Percentiles rank a stretch among this genome's conserved stretches.
These are phyloP conservation scores for Neurospora crassa DNA, from an alignment of 2,329 filamentous ascomycete species.

Conservation along the genomic window DNA sequence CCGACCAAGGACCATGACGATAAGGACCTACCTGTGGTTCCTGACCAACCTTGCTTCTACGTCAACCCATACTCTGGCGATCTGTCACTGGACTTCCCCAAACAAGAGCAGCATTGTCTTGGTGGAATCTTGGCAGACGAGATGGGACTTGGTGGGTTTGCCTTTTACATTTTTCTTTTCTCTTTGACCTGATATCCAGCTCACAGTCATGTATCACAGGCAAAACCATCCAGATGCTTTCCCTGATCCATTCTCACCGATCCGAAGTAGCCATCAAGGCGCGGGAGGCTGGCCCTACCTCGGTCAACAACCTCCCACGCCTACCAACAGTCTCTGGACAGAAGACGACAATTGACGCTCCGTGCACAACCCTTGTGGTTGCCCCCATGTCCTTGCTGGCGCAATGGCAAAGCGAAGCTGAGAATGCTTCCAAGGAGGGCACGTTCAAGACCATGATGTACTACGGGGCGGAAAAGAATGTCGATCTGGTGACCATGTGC, in stretches of 20 bases:
- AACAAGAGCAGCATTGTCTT: constrained; percentile 87
- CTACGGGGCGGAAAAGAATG: constrained; percentile 77
- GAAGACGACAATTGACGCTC: constrained; percentile 54
- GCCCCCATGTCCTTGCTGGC: constrained; percentile 94
- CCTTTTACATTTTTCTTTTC: not conserved
- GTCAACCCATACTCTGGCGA: constrained; percentile 97
- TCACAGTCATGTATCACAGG: constrained; percentile 24
- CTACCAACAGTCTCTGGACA: constrained; percentile 44
- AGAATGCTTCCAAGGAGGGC: constrained; percentile 78
- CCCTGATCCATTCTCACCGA: constrained; percentile 76
- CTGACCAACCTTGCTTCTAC: constrained; percentile 69
- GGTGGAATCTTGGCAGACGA: constrained; percentile 92
- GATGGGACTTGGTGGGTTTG: constrained; percentile 64
- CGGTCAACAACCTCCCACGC: constrained; percentile 52
- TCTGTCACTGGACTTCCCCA: constrained; percentile 80
- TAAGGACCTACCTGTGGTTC: constrained; percentile 56
- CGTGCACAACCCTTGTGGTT: constrained; percentile 87
- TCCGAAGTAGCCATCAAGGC: constrained; percentile 40
- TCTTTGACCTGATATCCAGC: not conserved
- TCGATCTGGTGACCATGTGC: constrained; percentile 71
- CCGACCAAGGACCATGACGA: constrained; percentile 82
- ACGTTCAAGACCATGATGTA: constrained; percentile 81
- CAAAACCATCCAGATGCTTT: constrained; percentile 98
- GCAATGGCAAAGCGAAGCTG: constrained; percentile 93
- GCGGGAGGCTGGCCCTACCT: constrained; percentile 25